Evolutionary conservation across 805 yeast genomes (phyloP), one percentile per base, ranked within the genome.

Genomic region (Ogataea henricii): DNA sequence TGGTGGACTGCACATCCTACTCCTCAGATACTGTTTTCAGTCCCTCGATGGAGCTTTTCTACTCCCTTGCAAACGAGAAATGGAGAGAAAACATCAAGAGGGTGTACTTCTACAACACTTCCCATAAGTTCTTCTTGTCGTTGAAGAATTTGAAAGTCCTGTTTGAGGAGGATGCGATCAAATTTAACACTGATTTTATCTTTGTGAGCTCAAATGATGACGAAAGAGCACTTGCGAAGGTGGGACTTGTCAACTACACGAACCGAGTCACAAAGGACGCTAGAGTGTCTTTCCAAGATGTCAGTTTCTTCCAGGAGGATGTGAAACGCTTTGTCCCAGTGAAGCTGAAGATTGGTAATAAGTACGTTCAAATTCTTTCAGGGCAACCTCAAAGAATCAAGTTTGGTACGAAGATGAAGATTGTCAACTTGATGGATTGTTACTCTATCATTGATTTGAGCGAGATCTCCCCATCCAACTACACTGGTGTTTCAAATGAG

Each of bases 1-100:
- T 89, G 6, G 55, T 80, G 49, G 96, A 89, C 63, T 81, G 87
- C 54, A 86, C 96, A 0, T 83, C 82, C 10, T 82, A 76, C 59
- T 44, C 44, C 3, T 42, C 49, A 2, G 58, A 46, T 32, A 40
- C 36, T 4, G 10, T 55, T 4, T 45, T 59, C 20, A 40, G 37
- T 5, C 46, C 43, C 0, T 29, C 48, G 2, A 32, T 49, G 10
- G 54, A 57, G 9, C 33, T 60, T 2, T 51, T 66, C 23, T 48
- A 53, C 32, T 57, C 63, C 7, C 69, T 77, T 40, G 60, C 72
- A 38, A 87, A 91, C 0, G 73, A 71, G 2, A 73, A 71, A 34
- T 74, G 79, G 56, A 66, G 72, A 40, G 58, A 59, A 21, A 85
- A 82, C 54, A 81, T 90, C 63, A 65, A 68, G 16, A 70, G 79